Conservation (phyloP, 139 green algal species). For the Asterochloris sp. region DNA sequence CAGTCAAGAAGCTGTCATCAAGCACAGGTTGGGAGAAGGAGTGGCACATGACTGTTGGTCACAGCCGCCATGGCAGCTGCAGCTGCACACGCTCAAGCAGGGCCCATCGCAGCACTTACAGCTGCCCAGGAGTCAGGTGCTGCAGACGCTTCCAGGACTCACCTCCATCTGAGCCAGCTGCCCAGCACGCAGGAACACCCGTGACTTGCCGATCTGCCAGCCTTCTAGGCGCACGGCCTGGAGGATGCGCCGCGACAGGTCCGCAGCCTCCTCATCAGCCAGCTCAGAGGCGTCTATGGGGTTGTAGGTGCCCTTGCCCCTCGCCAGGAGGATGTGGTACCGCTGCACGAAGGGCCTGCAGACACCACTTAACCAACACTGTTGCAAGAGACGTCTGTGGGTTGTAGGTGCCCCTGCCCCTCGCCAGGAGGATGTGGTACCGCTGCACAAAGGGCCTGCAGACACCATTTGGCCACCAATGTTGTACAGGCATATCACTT, state of each 20-base stretch:
- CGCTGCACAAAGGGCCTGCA: constrained; percentile 43
- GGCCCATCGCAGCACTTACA: no score
- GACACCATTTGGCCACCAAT: background rate
- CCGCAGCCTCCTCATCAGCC: constrained; percentile 13
- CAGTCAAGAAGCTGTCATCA: no score
- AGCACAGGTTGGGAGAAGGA: no score
- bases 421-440: constrained; percentile 31
- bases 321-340: constrained; percentile 32
- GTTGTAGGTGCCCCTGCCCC: constrained; percentile 15
- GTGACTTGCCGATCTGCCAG: constrained; percentile 74
- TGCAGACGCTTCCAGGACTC: background rate
- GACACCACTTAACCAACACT: background rate
- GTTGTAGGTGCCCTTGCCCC: constrained; percentile 13
- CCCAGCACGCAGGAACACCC: constrained; percentile 71
- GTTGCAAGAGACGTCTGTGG: constrained; percentile 5
- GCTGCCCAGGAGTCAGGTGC: background rate
- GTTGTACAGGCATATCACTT: no score
- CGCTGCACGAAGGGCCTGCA: constrained; percentile 44
- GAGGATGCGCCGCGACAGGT: constrained; percentile 31
- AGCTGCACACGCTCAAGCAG: background rate
- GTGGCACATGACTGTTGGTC: background rate
- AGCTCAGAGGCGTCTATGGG: constrained; percentile 10
- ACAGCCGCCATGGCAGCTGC: background rate
- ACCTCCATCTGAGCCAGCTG: constrained; percentile 58
- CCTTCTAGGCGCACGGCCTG: constrained; percentile 27